Conservation (phyloP, 2,329 filamentous ascomycete genomes). For the Cytospora mali region DNA sequence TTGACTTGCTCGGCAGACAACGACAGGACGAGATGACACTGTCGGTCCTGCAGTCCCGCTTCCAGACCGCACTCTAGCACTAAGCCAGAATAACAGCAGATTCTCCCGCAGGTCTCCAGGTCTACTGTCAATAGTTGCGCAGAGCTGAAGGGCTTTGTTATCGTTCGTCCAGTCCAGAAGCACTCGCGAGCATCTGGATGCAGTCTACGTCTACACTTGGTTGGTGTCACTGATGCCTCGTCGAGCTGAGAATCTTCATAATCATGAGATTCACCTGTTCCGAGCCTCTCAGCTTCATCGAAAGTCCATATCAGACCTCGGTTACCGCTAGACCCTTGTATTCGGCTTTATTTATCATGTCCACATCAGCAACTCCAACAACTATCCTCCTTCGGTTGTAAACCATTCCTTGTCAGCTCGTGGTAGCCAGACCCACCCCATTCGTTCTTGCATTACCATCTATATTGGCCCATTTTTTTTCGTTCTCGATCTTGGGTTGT, state of each 20-base stretch:
- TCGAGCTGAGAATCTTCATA: neutral
- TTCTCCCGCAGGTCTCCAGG: neutral
- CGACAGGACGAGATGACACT: neutral
- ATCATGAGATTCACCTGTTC: neutral
- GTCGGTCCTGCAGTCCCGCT: neutral
- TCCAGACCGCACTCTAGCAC: conserved; percentile 12
- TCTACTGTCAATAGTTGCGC: conserved; percentile 14
- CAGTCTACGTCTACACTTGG: conserved; percentile 8
- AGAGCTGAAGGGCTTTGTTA: neutral
- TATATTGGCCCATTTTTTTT: neutral
- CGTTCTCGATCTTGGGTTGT: conserved; percentile 4
- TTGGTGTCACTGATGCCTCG: conserved; percentile 16
- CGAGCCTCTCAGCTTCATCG: conserved; percentile 8
- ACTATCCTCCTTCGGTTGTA: neutral
- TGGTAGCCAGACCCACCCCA: neutral
- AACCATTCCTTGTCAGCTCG: neutral
- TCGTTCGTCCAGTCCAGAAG: conserved; percentile 1
- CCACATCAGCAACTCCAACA: neutral
- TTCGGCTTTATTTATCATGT: neutral
- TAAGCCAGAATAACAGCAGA: conserved; percentile 9
- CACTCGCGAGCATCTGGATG: no score
- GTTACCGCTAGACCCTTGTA: neutral
- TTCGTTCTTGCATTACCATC: neutral
- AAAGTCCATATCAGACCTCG: conserved; percentile 8
- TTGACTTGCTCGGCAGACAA: neutral